Conservation (phyloP, 108 stramenopile species). For the Skeletonema potamos region DNA sequence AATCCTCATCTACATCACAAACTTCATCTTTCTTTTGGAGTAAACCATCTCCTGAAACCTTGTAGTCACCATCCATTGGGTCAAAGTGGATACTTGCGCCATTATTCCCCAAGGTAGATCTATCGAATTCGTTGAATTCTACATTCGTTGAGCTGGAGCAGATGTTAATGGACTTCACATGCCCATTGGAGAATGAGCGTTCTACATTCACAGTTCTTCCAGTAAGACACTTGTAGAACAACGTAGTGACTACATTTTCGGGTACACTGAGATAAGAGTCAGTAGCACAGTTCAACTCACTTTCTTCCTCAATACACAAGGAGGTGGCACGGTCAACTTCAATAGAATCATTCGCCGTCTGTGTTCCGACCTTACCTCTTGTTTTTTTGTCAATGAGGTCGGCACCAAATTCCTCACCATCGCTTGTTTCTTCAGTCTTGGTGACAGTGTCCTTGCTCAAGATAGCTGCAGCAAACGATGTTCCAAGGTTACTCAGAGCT, state of each 20-base stretch:
- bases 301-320: not conserved
- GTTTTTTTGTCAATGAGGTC: constrained; percentile 10
- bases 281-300: constrained; percentile 5
- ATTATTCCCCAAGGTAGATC: constrained; percentile 1
- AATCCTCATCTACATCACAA: constrained; percentile 18
- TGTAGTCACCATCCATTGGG: constrained; percentile 6
- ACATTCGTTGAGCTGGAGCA: constrained; percentile 3
- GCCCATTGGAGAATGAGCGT: constrained; percentile 7
- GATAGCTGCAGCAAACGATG: constrained; percentile 53
- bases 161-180: not conserved
- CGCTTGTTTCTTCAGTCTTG: constrained; percentile 2
- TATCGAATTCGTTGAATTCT: not conserved
- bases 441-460: constrained; percentile 52
- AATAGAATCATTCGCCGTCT: constrained; percentile 14
- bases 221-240: constrained; percentile 10
- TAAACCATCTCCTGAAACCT: constrained; percentile 6
- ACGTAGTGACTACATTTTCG: not conserved
- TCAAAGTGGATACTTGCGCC: not conserved
- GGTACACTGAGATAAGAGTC: constrained; percentile 7
- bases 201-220: constrained; percentile 11
- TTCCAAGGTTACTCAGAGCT: constrained; percentile 52
- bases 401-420: not conserved
- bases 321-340: not conserved
- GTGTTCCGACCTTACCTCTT: constrained; percentile 15
- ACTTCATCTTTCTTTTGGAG: constrained; percentile 13